Conservation (phyloP, 768 basidiomycete species). For the Lactarius tabidus region DNA sequence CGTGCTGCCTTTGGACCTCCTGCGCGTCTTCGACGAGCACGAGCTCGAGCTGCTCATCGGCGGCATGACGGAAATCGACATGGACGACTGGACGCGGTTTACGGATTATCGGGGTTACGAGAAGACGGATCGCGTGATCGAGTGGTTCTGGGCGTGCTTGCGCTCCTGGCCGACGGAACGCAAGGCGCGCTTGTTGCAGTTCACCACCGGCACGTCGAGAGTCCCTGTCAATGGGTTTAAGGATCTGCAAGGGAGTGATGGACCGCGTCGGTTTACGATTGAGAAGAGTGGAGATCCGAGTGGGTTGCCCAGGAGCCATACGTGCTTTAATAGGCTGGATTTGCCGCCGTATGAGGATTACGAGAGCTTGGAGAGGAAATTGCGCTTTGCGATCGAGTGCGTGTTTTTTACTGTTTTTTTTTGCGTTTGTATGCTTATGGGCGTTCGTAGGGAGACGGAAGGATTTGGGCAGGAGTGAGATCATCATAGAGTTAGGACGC, state of each 20-base stretch:
- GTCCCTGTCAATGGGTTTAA: slow-evolving; percentile 93
- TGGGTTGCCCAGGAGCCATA: slow-evolving; percentile 86
- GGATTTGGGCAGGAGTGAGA: slow-evolving; percentile 49
- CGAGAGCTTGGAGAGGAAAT: slow-evolving; percentile 79
- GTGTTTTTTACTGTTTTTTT: slow-evolving; percentile 30
- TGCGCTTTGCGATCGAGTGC: slow-evolving; percentile 80
- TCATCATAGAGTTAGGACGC: not conserved
- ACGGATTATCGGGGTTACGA: slow-evolving; percentile 89
- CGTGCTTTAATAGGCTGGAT: slow-evolving; percentile 90
- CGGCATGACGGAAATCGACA: slow-evolving; percentile 58
- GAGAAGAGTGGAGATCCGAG: slow-evolving; percentile 91
- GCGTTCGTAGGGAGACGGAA: slow-evolving; percentile 61
- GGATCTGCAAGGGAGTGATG: slow-evolving; percentile 90
- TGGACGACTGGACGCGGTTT: slow-evolving; percentile 90
- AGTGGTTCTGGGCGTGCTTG: slow-evolving; percentile 96
- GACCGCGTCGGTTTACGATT: slow-evolving; percentile 88
- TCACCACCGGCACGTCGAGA: slow-evolving; percentile 82
- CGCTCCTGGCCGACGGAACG: slow-evolving; percentile 87
- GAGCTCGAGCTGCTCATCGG: slow-evolving; percentile 88
- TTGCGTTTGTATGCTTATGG: not conserved
- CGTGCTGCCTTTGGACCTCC: slow-evolving; percentile 75
- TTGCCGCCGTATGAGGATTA: slow-evolving; percentile 88
- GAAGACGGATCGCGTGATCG: slow-evolving; percentile 82
- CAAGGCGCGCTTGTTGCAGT: slow-evolving; percentile 82
- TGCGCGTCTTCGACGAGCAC: slow-evolving; percentile 88